phyloP scores from a whole-genome alignment of 768 basidiomycete genomes.

The Sistotremastrum suecicum region DNA sequence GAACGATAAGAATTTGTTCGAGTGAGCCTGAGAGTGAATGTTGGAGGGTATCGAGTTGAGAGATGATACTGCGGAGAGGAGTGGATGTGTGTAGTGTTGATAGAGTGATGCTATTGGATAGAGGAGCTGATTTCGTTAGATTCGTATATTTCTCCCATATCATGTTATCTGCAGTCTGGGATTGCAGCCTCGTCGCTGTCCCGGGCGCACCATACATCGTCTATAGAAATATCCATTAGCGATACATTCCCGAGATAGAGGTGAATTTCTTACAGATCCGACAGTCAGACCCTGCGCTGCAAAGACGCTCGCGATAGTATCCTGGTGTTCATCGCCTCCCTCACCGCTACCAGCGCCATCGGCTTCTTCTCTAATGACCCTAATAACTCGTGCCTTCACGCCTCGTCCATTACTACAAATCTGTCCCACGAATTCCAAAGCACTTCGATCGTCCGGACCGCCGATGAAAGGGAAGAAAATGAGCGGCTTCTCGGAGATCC shows the following conservation, averaged over 20 bases:
- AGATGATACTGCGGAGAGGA: slow-evolving; percentile 13
- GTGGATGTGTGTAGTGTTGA: slow-evolving; percentile 9
- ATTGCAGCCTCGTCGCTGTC: slow-evolving; percentile 56
- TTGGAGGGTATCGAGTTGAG: background rate
- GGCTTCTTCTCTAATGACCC: slow-evolving; percentile 28
- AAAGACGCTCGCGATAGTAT: slow-evolving; percentile 13
- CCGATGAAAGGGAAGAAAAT: slow-evolving; percentile 88
- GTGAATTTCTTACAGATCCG: slow-evolving; percentile 27
- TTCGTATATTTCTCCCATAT: slow-evolving; percentile 51
- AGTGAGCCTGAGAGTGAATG: slow-evolving; percentile 5
- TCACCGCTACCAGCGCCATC: slow-evolving; percentile 9
- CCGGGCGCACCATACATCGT: slow-evolving; percentile 54
- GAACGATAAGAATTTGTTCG: slow-evolving; percentile 42
- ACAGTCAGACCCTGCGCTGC: slow-evolving; percentile 26
- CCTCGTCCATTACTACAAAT: slow-evolving; percentile 49
- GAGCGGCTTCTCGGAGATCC: slow-evolving; percentile 31
- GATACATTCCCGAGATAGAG: background rate
- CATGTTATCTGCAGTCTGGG: slow-evolving; percentile 74
- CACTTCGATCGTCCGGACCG: slow-evolving; percentile 84
- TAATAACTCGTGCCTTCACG: slow-evolving; percentile 62
- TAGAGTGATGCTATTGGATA: background rate
- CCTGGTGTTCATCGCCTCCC: slow-evolving; percentile 17
- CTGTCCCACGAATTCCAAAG: slow-evolving; percentile 74
- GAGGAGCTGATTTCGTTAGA: slow-evolving; percentile 19
- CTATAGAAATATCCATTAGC: slow-evolving; percentile 30